These are phyloP conservation scores for Dissophora ornata DNA, from an alignment of 192 early-diverging fungal genomes.

Conservation along the genomic window DNA sequence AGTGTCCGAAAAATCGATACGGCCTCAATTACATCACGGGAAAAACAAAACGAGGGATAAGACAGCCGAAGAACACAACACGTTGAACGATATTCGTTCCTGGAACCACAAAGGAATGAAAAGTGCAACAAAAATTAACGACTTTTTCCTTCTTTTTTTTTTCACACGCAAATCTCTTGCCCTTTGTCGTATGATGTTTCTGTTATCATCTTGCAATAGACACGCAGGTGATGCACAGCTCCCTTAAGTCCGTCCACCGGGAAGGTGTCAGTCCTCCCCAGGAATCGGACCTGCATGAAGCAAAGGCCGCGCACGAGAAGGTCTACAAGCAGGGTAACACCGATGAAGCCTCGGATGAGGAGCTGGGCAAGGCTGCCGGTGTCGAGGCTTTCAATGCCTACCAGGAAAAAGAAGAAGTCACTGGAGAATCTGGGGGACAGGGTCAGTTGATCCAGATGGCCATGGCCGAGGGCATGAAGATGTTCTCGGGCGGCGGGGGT, in stretches of 20 bases:
- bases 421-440: too few relatives aligned
- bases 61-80: too few relatives aligned
- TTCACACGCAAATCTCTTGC: constrained; percentile 2
- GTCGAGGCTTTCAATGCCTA: constrained; percentile 44
- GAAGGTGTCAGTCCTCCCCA: constrained; percentile 12
- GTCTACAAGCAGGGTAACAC: constrained; percentile 34
- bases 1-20: too few relatives aligned
- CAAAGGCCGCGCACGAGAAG: constrained; percentile 32
- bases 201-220: not conserved
- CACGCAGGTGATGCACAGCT: constrained; percentile 4
- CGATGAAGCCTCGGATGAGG: constrained; percentile 26
- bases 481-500: constrained; percentile 40
- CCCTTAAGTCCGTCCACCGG: constrained; percentile 4
- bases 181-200: not conserved
- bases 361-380: constrained; percentile 51
- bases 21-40: too few relatives aligned
- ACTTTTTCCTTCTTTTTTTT: constrained; percentile 9
- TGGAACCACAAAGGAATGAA: too few relatives aligned
- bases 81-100: too few relatives aligned
- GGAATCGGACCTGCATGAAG: constrained; percentile 27
- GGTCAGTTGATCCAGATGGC: constrained; percentile 44
- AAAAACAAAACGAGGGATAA: too few relatives aligned
- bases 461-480: constrained; percentile 44
- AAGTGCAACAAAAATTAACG: too few relatives aligned
- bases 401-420: too few relatives aligned